Percentiles rank a stretch among this genome's conserved stretches.
Conservation (phyloP, 192 early-diverging fungal species). For the Gryganskiella cystojenkinii region DNA sequence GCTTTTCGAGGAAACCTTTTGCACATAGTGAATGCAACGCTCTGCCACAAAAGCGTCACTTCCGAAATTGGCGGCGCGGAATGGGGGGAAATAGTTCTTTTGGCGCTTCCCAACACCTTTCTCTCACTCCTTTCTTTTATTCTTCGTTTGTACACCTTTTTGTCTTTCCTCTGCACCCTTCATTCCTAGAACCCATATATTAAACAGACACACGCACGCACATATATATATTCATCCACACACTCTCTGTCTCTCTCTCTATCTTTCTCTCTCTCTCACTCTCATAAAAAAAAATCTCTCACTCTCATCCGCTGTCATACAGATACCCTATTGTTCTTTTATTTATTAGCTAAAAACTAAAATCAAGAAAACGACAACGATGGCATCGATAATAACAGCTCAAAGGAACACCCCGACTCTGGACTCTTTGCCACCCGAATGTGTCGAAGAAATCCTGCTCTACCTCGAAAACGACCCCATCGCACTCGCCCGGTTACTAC, state of each 20-base stretch:
- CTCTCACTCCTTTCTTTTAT: not conserved
- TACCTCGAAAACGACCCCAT: not conserved
- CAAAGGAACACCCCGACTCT: not conserved
- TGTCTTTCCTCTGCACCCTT: no score
- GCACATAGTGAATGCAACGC: not conserved
- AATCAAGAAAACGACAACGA: not conserved
- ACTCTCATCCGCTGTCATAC: no score
- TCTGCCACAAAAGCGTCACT: not conserved
- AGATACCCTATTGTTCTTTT: no score
- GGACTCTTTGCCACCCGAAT: constrained; percentile 19
- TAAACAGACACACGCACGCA: no score
- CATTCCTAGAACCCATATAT: no score
- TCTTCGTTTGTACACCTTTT: not conserved
- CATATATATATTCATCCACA: not conserved
- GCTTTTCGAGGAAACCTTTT: not conserved
- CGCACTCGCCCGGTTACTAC: constrained; percentile 3
- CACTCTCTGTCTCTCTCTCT: not conserved
- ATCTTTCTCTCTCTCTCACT: not conserved
- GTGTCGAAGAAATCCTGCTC: constrained; percentile 10
- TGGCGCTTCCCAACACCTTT: not conserved
- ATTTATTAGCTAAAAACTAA: not conserved
- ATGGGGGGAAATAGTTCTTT: not conserved
- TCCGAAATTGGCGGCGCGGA: not conserved
- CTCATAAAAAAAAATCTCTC: not conserved
- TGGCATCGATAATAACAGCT: not conserved